Evolutionary conservation across 257 asterid species (phyloP), one percentile per base, ranked within the genome.

Genomic region (Nicotiana knightiana): DNA sequence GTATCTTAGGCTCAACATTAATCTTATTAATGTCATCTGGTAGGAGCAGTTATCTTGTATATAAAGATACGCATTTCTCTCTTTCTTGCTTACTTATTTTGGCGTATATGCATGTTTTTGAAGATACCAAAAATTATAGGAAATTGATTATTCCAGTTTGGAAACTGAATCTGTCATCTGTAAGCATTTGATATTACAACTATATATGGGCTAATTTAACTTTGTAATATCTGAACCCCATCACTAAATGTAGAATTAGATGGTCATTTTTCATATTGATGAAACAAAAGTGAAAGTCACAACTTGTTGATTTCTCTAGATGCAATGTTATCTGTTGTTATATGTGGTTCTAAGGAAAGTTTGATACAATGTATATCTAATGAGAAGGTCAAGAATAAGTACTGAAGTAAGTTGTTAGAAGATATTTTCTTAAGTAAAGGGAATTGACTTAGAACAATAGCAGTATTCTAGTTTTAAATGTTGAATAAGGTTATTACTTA

Each of bases 251-350:
- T 68, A 37, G 57, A 68, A n/a, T 39, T 39, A 68, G 21, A 39
- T 39, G 77, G 33, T 39, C 77, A n/a, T 10, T 68, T 6, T 51
- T 39, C 77, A 68, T 68, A 26, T 46, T 71, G 35, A 71, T 13
- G 59, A 71, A 46, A 71, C 78, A 71, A 46, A 43, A 70, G 24
- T 70, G 78, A 70, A 70, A 70, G 12, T 70, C 24, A 46, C 61
- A 71, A 46, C 79, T 37, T 71, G 61, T 24, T 71, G 61, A 46
- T 71, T 24, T 46, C 37, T 71, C 61, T 46, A 46, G 57, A 71
- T 46, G 79, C 24, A 43, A 24, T 71, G 24, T 24, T 12, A 43
- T 39, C 15, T 46, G 18, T 43, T 71, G 37, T 71, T 35, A 48
- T 9, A 9, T 46, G 59, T 48, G 58, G 35, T 24, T 46, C 11